Evolutionary conservation across 2,329 filamentous ascomycete species (phyloP), one percentile per base, ranked within the genome.

Genomic region (Alternaria gansuensis): DNA sequence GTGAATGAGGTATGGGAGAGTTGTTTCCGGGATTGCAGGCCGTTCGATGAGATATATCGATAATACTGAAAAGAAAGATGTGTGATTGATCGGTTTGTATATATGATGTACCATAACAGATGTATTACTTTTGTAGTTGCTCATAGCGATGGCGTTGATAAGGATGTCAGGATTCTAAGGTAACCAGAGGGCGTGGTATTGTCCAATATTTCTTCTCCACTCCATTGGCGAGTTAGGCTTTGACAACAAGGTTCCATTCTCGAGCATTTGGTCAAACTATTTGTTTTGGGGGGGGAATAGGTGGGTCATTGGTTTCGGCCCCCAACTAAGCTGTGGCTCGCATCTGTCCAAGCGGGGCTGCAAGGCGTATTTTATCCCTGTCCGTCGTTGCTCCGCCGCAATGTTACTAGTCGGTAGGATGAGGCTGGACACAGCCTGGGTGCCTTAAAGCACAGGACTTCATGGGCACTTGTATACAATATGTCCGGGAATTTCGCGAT

Each of bases 1-100:
- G 92, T 99, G 57, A 95, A 98, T 78, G 90, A 96, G 78, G 95
- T 99, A n/a, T 99, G 94, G 92, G 93, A 97, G 68, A 97, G 93
- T 70, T 99, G 95, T 78, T 99, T 96, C 77, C 82, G 87, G 51
- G 95, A 99, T 79, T 98, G 94, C 4, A 84, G 95, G 72, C 95
- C 95, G 2, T 99, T 99, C 79, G 93, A 98, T 77, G 94, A 98
- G 77, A 93, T 99, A 52, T 99, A 97, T 78, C 88, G 92, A 77
- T 94, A 63, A 36, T 23, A 14, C 4, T 0, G 13, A 14, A 29
- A 21, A 3, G 4, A 10, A 31, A 17, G 44, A 48, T 23, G 21
- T 10, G 28, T 17, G 17, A 34, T 61, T 37, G 53, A 10, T 51
- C 13, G 21, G 17, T 48, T 34, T 21, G 21, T 26, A 40, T 21